Base-by-base conservation (phyloP, 108 stramenopile genomes). In the Discostella pseudostelligera region DNA sequence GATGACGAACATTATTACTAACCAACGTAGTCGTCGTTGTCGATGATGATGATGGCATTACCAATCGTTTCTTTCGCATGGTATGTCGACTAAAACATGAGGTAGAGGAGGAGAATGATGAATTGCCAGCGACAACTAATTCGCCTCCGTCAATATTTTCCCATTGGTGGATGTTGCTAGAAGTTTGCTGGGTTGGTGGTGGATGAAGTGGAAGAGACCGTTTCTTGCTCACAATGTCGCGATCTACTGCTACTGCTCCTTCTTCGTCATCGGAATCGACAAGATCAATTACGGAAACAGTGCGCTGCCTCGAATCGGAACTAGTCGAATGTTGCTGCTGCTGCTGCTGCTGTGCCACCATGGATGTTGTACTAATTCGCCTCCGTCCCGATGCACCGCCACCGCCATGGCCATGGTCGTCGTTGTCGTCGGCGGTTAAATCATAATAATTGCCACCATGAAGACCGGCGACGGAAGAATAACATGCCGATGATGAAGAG, bases 361-460 rank as follows among this genome's bases (percentile, higher is more conserved):
- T 32, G 3, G 32, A 4, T 32, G 32, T 32, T 32, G 32, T 5
- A 32, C 4, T 32, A 32, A 32, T 32, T 32, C 32, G 3, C 32
- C 32, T 32, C 32, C 32, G 3, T 32, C 32, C 32, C 17, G 47
- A 16, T n/a, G 22, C 24, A 24, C 7, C 49, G 21, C 4, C 49
- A 50, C 5, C 22, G 4, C 21, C 25, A 25, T 1, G 21, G 21
- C 4, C 49, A 24, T n/a, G 20, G 17, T 17, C 47, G 47, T 48
- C 47, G 7, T 28, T 28, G 26, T 26, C 26, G 26, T 7, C 24
- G 9, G 4, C 8, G 4, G 51, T 53, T 0, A 53, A 25, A 28
- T 53, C 51, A 22, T 53, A 53, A 28, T 53, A 53, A 53, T 53
- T 53, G 13, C 51, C 51, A 13, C 51, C 51, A 20, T 49, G 48